Base-by-base conservation (phyloP, 176 grass and related monocot species). In the Hyparrhenia diplandra region DNA sequence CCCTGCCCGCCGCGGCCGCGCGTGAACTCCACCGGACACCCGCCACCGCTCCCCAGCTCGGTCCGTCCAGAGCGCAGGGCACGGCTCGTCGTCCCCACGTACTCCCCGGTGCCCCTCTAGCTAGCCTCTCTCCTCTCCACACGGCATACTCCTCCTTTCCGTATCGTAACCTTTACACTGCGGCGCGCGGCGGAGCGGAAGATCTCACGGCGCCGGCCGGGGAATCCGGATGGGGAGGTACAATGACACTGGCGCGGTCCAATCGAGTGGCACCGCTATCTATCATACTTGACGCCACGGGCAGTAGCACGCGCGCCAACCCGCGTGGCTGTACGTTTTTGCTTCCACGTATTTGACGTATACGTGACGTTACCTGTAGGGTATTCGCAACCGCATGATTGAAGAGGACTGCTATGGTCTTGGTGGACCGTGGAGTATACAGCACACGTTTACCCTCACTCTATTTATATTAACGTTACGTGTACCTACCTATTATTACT, bases 111-210 rank as follows among this genome's bases (percentile, higher is more conserved):
- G 31, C 31, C 31, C 4, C 31, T 32, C n/a, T n/a, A n/a, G n/a
- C n/a, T n/a, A n/a, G 31, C 11, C 12, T 43, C 40, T 42, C 40
- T 11, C 20, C 20, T 57, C 52, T 49, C 46, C 46, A 51, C 47
- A 58, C n/a, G 29, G 28, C 18, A n/a, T 32, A 4, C 35, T 23
- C 67, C 5, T 41, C 30, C 52, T 27, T 61, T 18, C 74, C 74
- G 73, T 39, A 39, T 39, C 37, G 37, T 63, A 12, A 59, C 57
- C 75, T 77, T 77, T 63, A 21, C 57, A 64, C 74, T 77, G 74
- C 43, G 74, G 24, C 41, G 36, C 37, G n/a, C n/a, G n/a, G n/a
- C n/a, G n/a, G n/a, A n/a, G n/a, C n/a, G n/a, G n/a, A n/a, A n/a
- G n/a, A n/a, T n/a, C n/a, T n/a, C n/a, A n/a, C n/a, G n/a, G n/a